Evolutionary conservation across 768 basidiomycete species (phyloP), one percentile per base, ranked within the genome.

Genomic region (Postia placenta): DNA sequence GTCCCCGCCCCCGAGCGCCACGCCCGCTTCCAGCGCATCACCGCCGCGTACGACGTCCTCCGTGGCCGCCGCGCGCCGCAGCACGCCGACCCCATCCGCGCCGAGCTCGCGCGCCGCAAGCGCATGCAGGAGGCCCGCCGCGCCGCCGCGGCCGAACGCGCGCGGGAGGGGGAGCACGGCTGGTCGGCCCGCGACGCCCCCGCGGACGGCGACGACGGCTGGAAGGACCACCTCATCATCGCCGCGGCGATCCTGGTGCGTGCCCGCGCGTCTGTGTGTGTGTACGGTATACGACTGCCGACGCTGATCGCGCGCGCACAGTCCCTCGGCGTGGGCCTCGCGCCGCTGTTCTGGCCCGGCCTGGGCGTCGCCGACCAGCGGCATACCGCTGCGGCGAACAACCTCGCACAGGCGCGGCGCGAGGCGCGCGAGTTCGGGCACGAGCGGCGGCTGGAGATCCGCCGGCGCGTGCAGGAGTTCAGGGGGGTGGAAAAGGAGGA

Each of bases 21-120:
- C 50, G 67, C 71, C 5, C 76, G 78, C 2, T 90, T 89, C 56
- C 83, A 81, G 48, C 68, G 76, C 36, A 79, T 89, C 42, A 74
- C 76, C 6, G 68, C 73, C 6, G 82, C 87, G 2, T 90, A 89
- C 53, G 80, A 83, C 33, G 56, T 67, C 17, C 69, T 85, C 2
- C 67, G 74, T 2, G 75, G 74, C 4, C 11, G 49, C 58, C n/a
- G n/a, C n/a, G n/a, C n/a, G n/a, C n/a, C n/a, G n/a, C n/a, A n/a
- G n/a, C 2, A 41, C 53, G 44, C 69, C 69, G 75, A 78, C 36
- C 71, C 74, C 0, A 77, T 75, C 51, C 61, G 70, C 28, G 69
- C 72, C 5, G 81, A 85, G 63, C 67, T 85, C 14, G 68, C 72
- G 15, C 69, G 76, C 24, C 62, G 81, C 47, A 67, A 75, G 48